Base-by-base conservation (phyloP, 2,329 filamentous ascomycete species). In the Aureobasidium sp. region DNA sequence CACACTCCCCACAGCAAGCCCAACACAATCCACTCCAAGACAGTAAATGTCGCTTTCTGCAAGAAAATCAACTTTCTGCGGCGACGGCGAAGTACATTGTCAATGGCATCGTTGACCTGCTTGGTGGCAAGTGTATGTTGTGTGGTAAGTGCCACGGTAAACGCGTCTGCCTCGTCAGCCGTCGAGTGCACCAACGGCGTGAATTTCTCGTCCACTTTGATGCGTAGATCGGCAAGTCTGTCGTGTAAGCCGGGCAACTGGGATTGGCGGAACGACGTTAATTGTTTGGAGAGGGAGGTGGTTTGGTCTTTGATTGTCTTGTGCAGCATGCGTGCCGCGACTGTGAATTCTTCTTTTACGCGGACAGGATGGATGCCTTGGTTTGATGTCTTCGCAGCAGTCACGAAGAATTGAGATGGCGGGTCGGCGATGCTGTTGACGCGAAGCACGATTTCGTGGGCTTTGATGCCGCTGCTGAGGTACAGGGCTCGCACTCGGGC, bases 1-100 rank as follows among this genome's bases (percentile, higher is more conserved):
- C 93, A 97, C 17, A 95, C 87, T 75, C 88, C 91, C 91, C 94
- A 97, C 86, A 97, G 90, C 68, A 95, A 84, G 4, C 89, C 89
- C 42, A 97, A 85, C 20, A 97, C 81, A 55, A 85, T 78, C 91
- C 91, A 97, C 78, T 97, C 93, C 17, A 97, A 84, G 22, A 87
- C 76, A 61, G 91, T 85, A 83, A 91, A 97, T 15, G 90, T 87
- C 0, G 86, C 84, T 15, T 89, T 81, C 42, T 90, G 81, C 27
- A 91, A 75, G 85, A 90, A 91, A 61, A 90, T 81, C 70, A 94
- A 81, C 58, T 91, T 81, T 63, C 88, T 81, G 63, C 89, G 81
- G 57, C 91, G 81, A 79, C 90, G 87, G 70, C 88, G 84, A 63
- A 94, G 82, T 64, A 86, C 81, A 45, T 74, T 76, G 64, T 84